phyloP scores from a whole-genome alignment of 208 protist genomes.

The Acanthamoeba lenticulata region DNA sequence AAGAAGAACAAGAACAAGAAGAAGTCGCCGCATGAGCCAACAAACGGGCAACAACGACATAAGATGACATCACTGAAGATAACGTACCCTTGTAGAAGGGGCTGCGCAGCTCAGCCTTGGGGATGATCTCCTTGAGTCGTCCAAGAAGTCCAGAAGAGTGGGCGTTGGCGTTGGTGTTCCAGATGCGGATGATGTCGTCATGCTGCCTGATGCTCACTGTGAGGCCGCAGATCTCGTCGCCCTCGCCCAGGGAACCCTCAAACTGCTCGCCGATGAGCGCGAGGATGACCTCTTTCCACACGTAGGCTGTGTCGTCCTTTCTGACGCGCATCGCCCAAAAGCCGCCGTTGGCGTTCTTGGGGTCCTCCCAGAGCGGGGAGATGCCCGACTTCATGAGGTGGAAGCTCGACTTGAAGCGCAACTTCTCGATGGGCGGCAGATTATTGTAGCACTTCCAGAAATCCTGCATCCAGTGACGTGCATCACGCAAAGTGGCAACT shows the following conservation, averaged over 20 bases:
- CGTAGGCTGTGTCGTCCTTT: slow-evolving; percentile 59
- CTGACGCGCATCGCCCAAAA: slow-evolving; percentile 66
- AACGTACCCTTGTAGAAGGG: slow-evolving; percentile 67
- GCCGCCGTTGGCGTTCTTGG: slow-evolving; percentile 56
- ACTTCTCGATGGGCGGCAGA: slow-evolving; percentile 66
- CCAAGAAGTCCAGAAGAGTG: not conserved
- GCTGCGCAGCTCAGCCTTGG: slow-evolving; percentile 56
- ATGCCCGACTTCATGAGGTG: slow-evolving; percentile 68
- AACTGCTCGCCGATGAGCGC: slow-evolving; percentile 69
- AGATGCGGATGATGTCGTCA: slow-evolving; percentile 65
- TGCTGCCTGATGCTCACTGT: slow-evolving; percentile 68
- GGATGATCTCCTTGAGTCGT: slow-evolving; percentile 48
- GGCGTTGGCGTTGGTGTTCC: slow-evolving; percentile 59
- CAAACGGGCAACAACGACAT: not conserved
- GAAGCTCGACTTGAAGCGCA: slow-evolving; percentile 59
- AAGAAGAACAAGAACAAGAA: not conserved
- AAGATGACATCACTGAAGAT: not conserved
- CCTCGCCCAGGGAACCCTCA: slow-evolving; percentile 11
- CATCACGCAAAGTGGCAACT: not conserved
- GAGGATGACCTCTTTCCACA: slow-evolving; percentile 66
- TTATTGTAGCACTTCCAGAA: slow-evolving; percentile 72
- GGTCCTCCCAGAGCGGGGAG: slow-evolving; percentile 63
- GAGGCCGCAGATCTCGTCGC: slow-evolving; percentile 63
- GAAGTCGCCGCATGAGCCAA: not conserved
- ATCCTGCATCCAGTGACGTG: not conserved